Evolutionary conservation across 208 protist genomes (phyloP), one percentile per base, ranked within the genome.

Genomic region (Wallacemonas sp.): DNA sequence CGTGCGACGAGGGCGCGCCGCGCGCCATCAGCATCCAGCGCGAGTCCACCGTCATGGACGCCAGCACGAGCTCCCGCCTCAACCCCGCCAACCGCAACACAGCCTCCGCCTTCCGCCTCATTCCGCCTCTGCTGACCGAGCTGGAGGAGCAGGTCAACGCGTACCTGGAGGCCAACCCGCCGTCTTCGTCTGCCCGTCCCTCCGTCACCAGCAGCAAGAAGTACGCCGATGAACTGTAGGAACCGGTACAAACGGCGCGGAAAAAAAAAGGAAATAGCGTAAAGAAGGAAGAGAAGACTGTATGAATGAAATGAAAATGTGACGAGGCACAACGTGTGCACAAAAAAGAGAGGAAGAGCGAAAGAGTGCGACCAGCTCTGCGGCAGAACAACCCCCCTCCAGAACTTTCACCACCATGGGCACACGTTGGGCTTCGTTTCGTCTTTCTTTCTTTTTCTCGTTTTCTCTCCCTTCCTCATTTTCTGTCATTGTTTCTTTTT

Each of bases 11-110:
- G 8, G 36, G 52, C 0, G 71, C 70, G 57, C 63, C 58, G 38
- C 79, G 79, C 16, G 74, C 67, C 16, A 76, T 85, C 33, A 85
- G 79, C 57, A 85, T 85, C 24, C 79, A 81, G 68, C 74, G 70
- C 1, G 46, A 62, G 17, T 33, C 56, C 21, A 19, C 33, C 16
- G 14, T 43, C 2, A 21, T 39, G 55, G 65, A 67, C 21, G 72
- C 74, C 49, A 34, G 29, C 65, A 58, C 66, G 8, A 58, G 52
- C 52, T 58, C 52, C 6, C 52, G 52, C 52, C 6, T 58, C 0
- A 58, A 33, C 17, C 55, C 49, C 1, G 30, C 38, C 3, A 79
- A 79, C 61, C 70, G 68, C 19, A 81, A 76, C 63, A 61, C 64
- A 14, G 30, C 27, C 46, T 65, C 41, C 30, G 11, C 54, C 2